Conservation (phyloP, 2,329 filamentous ascomycete genomes). For the Pseudogymnoascus sp. region DNA sequence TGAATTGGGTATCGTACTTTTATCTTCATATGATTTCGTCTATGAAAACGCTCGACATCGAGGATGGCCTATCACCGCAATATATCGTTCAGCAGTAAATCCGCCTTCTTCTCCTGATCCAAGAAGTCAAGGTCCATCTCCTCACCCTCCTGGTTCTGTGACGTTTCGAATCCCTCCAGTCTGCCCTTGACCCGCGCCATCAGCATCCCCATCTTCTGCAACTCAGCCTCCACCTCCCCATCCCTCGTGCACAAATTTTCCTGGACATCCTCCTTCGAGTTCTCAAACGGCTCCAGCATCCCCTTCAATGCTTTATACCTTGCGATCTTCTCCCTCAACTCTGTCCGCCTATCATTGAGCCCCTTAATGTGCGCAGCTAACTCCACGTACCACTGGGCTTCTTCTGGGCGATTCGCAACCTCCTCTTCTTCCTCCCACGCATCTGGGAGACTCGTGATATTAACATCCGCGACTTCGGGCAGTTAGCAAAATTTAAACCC, state of each 20-base stretch:
- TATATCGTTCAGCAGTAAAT: not conserved
- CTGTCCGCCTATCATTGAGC: conserved; percentile 40
- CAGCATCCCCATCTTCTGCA: conserved; percentile 58
- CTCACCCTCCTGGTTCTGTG: conserved; percentile 12
- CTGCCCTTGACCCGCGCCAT: conserved; percentile 51
- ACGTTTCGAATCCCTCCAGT: conserved; percentile 29
- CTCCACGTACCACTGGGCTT: conserved; percentile 42
- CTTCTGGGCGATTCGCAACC: conserved; percentile 39
- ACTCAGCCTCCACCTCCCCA: conserved; percentile 56
- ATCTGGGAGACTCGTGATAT: conserved; percentile 24
- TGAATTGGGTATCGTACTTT: not conserved
- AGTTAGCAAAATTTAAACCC: not conserved
- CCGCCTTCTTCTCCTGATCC: conserved; percentile 4
- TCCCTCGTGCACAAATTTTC: conserved; percentile 59
- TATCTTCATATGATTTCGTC: not conserved
- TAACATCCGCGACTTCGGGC: conserved; percentile 15
- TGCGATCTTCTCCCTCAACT: conserved; percentile 35
- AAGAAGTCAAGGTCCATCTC: conserved; percentile 18
- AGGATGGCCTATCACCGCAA: not conserved
- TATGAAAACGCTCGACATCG: not conserved
- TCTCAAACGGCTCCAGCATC: conserved; percentile 44
- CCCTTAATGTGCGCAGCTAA: conserved; percentile 41
- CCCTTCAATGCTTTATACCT: conserved; percentile 41
- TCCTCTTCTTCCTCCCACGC: conserved; percentile 30
- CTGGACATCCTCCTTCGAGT: conserved; percentile 42